phyloP scores from a whole-genome alignment of 1,284 basidiomycete genomes.

The Cryptococcus sp. region DNA sequence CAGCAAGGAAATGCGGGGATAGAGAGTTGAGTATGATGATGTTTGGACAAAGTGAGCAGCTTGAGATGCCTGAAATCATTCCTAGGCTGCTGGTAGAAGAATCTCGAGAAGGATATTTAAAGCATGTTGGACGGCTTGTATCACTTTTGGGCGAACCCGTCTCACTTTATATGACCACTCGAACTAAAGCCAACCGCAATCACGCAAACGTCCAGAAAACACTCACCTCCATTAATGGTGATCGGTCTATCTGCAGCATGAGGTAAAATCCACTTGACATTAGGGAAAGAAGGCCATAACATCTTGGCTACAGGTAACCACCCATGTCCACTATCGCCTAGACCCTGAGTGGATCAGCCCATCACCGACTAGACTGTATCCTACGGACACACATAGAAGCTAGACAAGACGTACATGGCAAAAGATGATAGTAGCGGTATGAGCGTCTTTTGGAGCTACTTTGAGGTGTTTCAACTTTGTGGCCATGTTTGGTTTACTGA shows the following conservation, averaged over 20 bases:
- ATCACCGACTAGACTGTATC: neutral
- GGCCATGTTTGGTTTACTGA: constrained; percentile 10
- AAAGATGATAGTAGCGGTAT: constrained; percentile 83
- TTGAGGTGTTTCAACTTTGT: constrained; percentile 41
- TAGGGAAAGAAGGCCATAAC: constrained; percentile 56
- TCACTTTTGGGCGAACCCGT: too few species aligned
- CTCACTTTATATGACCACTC: too few species aligned
- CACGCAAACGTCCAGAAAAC: neutral
- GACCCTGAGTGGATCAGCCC: constrained; percentile 21
- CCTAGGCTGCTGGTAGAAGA: too few species aligned
- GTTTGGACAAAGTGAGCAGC: too few species aligned
- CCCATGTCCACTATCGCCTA: constrained; percentile 54
- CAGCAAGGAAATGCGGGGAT: too few species aligned
- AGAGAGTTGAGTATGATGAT: too few species aligned
- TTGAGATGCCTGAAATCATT: too few species aligned
- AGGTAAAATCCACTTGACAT: constrained; percentile 79
- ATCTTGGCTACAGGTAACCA: constrained; percentile 73
- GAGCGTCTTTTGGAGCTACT: constrained; percentile 48
- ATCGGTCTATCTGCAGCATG: constrained; percentile 59
- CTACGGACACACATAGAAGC: neutral
- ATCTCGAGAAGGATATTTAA: too few species aligned
- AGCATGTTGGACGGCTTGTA: too few species aligned
- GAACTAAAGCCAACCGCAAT: too few species aligned
- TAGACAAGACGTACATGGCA: constrained; percentile 62
- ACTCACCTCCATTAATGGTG: constrained; percentile 43